Evolutionary conservation across 305 asterid species (phyloP), one percentile per base, ranked within the genome.

Genomic region (Rubia peregrina): DNA sequence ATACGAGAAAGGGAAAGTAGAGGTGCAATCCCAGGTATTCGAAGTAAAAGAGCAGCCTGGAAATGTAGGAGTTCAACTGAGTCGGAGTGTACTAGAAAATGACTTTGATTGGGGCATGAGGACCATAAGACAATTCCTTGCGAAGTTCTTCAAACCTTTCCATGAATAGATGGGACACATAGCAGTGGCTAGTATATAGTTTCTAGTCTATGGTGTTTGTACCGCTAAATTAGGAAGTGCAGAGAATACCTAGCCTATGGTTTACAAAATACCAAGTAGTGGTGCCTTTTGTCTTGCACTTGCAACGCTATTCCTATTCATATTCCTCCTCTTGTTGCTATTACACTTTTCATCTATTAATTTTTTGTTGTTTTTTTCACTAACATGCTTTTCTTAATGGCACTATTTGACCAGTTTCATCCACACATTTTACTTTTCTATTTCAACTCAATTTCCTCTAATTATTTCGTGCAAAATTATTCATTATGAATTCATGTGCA

Each of bases 81-180:
- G 36, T 68, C 55, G 17, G 71, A 41, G 42, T 62, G 74, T 85
- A 42, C 26, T 82, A 73, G 70, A 73, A 59, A 74, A 61, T 7
- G 83, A 84, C 63, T 21, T 83, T 60, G 81, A 80, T 62, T 85
- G 98, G 96, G 89, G 96, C 70, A 79, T 79, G 81, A 80, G 79
- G 77, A 79, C 88, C 4, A 74, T 92, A 46, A 79, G 73, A 75
- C 86, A 86, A 60, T 77, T 92, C 75, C 86, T 90, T 59, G 77
- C 81, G 38, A 79, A 67, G 74, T 1, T 16, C 24, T 11, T 60
- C 62, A 59, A 26, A 22, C 49, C 40, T 12, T 36, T 44, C 4
- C 14, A 59, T 17, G 51, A 30, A 44, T 10, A 55, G 56, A 9
- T 65, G 67, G 41, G 43, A 60, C 64, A 11, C 6, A 5, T 6